Evolutionary conservation across 1,139 yeast genomes (phyloP).

Genomic region (Spathaspora sp.): DNA sequence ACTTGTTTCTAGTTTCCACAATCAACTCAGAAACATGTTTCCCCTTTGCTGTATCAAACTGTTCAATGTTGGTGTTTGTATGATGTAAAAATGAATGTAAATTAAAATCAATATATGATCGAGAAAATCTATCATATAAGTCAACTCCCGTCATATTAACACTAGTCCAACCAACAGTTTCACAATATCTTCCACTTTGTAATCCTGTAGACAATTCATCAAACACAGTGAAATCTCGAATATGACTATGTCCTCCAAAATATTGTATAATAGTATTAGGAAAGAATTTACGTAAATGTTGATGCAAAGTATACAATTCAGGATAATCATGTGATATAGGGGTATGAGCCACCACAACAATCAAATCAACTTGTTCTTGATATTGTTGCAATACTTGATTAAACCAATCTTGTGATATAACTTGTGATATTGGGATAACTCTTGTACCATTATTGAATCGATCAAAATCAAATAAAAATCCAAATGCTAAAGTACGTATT

Average conservation of each 20-base stretch:
- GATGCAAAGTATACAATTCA: slow-evolving; percentile 57
- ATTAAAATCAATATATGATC: slow-evolving; percentile 83
- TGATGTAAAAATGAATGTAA: slow-evolving; percentile 68
- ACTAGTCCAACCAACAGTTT: slow-evolving; percentile 86
- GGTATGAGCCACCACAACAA: slow-evolving; percentile 76
- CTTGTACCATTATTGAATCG: slow-evolving; percentile 59
- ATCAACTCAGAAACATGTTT: slow-evolving; percentile 45
- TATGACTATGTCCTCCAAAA: slow-evolving; percentile 94
- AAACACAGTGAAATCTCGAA: slow-evolving; percentile 73
- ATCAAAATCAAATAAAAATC: slow-evolving; percentile 76
- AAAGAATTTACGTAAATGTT: slow-evolving; percentile 52
- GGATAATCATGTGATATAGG: slow-evolving; percentile 63
- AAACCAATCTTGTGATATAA: slow-evolving; percentile 67
- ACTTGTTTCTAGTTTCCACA: slow-evolving; percentile 39
- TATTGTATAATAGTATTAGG: slow-evolving; percentile 73
- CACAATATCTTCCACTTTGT: slow-evolving; percentile 91
- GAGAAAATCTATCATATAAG: slow-evolving; percentile 30
- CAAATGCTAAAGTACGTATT: slow-evolving; percentile 62
- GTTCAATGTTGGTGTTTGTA: slow-evolving; percentile 27
- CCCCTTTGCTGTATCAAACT: slow-evolving; percentile 55
- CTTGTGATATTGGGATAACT: slow-evolving; percentile 63
- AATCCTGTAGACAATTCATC: slow-evolving; percentile 72
- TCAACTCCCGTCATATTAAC: slow-evolving; percentile 29
- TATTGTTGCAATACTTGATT: slow-evolving; percentile 43
- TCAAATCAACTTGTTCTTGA: slow-evolving; percentile 54